Evolutionary conservation across 441 rosid species (phyloP), one percentile per base, ranked within the genome.

Genomic region (Croton laevigatus): DNA sequence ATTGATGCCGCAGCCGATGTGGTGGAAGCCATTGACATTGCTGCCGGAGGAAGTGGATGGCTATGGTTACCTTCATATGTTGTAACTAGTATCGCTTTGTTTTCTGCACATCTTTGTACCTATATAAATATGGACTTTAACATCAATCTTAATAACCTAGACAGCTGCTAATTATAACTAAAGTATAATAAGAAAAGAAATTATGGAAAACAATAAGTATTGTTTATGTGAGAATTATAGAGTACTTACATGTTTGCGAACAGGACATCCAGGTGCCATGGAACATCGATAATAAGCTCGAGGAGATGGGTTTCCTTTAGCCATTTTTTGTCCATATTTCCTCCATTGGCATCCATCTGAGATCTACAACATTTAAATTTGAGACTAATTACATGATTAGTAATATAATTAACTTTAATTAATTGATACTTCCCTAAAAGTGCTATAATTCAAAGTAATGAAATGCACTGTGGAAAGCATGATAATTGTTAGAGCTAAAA

Each of bases 41-140:
- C 98, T 0, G 95, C 92, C 14, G 92, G 92, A 0, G 98, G 97
- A 17, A 94, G 82, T 0, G 98, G 98, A 65, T 92, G 99, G 78
- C 83, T 92, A 73, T 94, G 99, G 70, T 87, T 81, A 7, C 99
- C 98, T 54, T 94, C 99, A 54, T 94, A 94, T 3, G 97, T 94
- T n/a, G 99, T 91, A 54, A 87, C 81, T 67, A 94, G 73, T 13
- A 94, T 85, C 2, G 96, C 69, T 53, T 82, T 71, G 58, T 94
- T 98, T 32, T 94, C 99, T 0, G 94, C 98, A 23, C 96, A 89
- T 9, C 97, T 87, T 78, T 94, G 99, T 44, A 94, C 96, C 97
- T 94, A 38, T 45, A 23, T 40, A 62, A 86, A 57, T 54, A 40
- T 40, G 44, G 44, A 5, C 44, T 6, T 40, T 40, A 40, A 40